phyloP scores from a whole-genome alignment of 2,329 filamentous ascomycete genomes.

The Alternaria gansuensis region DNA sequence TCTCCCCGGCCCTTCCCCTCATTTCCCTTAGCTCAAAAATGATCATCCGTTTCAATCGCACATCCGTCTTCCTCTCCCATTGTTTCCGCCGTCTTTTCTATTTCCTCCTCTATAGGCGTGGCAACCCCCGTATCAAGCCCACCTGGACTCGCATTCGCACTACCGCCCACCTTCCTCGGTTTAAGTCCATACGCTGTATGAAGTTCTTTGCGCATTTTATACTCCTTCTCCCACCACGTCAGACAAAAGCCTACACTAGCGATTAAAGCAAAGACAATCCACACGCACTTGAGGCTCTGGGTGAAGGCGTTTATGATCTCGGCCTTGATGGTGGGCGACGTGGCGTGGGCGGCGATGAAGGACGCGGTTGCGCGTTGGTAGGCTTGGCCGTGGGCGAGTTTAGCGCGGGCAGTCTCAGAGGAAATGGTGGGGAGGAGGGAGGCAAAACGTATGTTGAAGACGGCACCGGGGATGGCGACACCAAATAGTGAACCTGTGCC shows the following conservation, averaged over 20 bases:
- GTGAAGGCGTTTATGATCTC: conserved; percentile 51
- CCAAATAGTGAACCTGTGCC: conserved; percentile 43
- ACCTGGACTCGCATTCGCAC: not conserved
- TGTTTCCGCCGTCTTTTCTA: not conserved
- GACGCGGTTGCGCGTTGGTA: conserved; percentile 39
- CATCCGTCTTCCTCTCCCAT: not conserved
- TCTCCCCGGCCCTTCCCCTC: not conserved
- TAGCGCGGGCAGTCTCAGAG: conserved; percentile 7
- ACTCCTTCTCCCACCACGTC: conserved; percentile 49
- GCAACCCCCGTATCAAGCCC: not conserved
- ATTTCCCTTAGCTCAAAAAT: not conserved
- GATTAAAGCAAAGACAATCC: conserved; percentile 50
- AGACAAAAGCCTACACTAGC: conserved; percentile 47
- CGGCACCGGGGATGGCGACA: conserved; percentile 40
- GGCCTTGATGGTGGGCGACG: conserved; percentile 1
- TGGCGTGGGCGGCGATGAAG: conserved; percentile 33
- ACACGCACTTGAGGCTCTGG: conserved; percentile 50
- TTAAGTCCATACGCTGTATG: conserved; percentile 55
- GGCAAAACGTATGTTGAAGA: conserved; percentile 43
- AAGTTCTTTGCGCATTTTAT: conserved; percentile 52
- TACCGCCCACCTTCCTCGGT: conserved; percentile 16
- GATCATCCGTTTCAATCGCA: not conserved
- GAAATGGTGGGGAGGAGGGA: conserved; percentile 25
- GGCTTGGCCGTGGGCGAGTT: conserved; percentile 35
- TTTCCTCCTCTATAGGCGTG: not conserved